Evolutionary conservation across 208 protist genomes (phyloP), one percentile per base, ranked within the genome.

Genomic region (Herpetomonas samuelpessoai): DNA sequence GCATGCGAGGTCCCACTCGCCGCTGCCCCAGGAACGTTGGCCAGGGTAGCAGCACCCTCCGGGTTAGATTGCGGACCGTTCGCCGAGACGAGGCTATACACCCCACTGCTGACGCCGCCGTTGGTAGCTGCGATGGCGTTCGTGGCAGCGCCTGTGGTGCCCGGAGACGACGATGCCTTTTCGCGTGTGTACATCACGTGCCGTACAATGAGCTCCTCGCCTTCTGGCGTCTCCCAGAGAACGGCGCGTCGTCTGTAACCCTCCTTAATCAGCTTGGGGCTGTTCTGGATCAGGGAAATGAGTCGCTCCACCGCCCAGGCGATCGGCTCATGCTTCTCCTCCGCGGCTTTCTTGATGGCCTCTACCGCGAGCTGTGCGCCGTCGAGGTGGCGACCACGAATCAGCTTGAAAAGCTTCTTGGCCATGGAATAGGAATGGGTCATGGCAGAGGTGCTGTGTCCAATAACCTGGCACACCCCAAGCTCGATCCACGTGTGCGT

Each of bases 141-240:
- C 41, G 30, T 41, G 35, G 6, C 9, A 18, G 35, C 35, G 6
- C 9, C 35, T 6, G 35, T 14, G 35, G 35, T 14, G 35, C 35
- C 35, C 6, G 14, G 30, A 22, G 51, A 51, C 27, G 24, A 16
- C 25, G 29, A 25, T 1, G 29, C 35, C 7, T 28, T 28, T 38
- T 12, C n/a, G n/a, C 49, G 63, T n/a, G 29, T 29, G 41, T 67
- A 56, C 16, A 45, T 22, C 2, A 74, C 27, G 41, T 57, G 55
- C 24, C 57, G 29, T 3, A 46, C 6, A 6, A 76, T 64, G 21
- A 67, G 3, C 22, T 68, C 57, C 14, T 74, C 69, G n/a, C 78
- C 65, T 50, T 87, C 80, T 18, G 77, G 60, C 26, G 21, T 24
- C 57, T 80, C 65, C 76, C 75, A 87, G 19, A 63, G 41, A 1